Conservation (phyloP, 495 filamentous ascomycete genomes). For the Acidiella bohemica region DNA sequence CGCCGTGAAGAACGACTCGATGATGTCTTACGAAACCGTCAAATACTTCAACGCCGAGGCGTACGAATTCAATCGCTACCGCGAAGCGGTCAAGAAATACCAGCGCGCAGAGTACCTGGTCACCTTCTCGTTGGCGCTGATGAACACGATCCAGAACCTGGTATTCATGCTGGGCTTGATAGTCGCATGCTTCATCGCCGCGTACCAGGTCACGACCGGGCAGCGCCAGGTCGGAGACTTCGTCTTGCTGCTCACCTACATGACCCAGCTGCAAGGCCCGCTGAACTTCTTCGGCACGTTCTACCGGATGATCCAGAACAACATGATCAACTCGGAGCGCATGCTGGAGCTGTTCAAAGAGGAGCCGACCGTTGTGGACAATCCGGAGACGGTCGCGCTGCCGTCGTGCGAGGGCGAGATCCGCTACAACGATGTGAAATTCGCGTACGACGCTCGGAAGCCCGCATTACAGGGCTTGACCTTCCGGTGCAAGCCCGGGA, state of each 20-base stretch:
- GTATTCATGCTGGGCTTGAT: constrained; percentile 87
- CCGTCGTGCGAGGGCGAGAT: constrained; percentile 64
- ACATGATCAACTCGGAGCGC: constrained; percentile 92
- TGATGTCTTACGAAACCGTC: constrained; percentile 95
- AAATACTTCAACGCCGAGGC: constrained; percentile 97
- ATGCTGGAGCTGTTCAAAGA: constrained; percentile 93
- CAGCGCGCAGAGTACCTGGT: constrained; percentile 83
- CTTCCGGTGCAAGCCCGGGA: constrained; percentile 75
- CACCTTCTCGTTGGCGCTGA: constrained; percentile 69
- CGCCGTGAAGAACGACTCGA: constrained; percentile 95
- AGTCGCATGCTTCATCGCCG: constrained; percentile 69
- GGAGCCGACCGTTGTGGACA: constrained; percentile 77
- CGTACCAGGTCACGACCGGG: constrained; percentile 71
- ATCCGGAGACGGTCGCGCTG: constrained; percentile 41
- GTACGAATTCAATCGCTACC: constrained; percentile 82
- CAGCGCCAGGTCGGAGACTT: constrained; percentile 64
- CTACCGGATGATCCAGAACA: constrained; percentile 88
- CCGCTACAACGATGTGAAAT: constrained; percentile 72
- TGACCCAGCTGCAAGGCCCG: constrained; percentile 81
- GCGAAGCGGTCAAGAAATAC: constrained; percentile 63
- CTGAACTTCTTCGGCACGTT: constrained; percentile 98
- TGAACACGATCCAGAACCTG: constrained; percentile 88
- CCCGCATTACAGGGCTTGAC: constrained; percentile 70
- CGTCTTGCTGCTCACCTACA: constrained; percentile 70
- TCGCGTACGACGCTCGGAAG: constrained; percentile 78